Conservation (phyloP, 2,329 filamentous ascomycete genomes). For the Ophiosphaerella herpotricha region DNA sequence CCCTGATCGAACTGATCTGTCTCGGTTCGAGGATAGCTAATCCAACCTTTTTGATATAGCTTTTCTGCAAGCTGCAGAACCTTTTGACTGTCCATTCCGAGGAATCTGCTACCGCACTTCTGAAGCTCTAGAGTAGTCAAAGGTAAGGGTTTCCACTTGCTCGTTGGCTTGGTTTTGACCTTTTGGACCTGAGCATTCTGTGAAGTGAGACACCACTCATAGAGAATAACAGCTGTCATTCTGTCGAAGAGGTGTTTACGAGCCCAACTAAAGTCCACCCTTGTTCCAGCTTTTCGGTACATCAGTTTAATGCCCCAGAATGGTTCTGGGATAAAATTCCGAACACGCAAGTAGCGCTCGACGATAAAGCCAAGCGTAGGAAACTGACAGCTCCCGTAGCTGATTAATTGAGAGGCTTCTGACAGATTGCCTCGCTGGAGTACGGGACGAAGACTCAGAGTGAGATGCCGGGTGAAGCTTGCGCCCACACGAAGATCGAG, state of each 20-base stretch:
- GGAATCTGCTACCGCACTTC: slow-evolving; percentile 87
- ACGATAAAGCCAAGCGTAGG: slow-evolving; percentile 96
- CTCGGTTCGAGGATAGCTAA: slow-evolving; percentile 96
- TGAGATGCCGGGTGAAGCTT: slow-evolving; percentile 88
- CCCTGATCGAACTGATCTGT: slow-evolving; percentile 92
- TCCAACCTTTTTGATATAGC: slow-evolving; percentile 92
- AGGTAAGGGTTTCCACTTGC: slow-evolving; percentile 91
- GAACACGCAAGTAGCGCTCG: slow-evolving; percentile 90
- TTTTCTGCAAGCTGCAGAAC: slow-evolving; percentile 86
- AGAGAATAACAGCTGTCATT: slow-evolving; percentile 77
- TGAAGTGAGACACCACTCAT: slow-evolving; percentile 80
- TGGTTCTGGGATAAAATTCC: slow-evolving; percentile 87
- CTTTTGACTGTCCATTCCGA: slow-evolving; percentile 85
- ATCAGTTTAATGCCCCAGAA: slow-evolving; percentile 93
- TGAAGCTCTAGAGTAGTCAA: slow-evolving; percentile 95
- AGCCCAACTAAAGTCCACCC: slow-evolving; percentile 83
- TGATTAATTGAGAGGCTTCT: slow-evolving; percentile 62
- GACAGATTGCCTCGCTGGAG: slow-evolving; percentile 67
- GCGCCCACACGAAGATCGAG: slow-evolving; percentile 89
- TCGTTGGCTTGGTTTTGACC: slow-evolving; percentile 87
- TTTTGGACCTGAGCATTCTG: slow-evolving; percentile 80
- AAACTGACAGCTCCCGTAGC: slow-evolving; percentile 96
- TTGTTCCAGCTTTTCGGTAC: slow-evolving; percentile 75
- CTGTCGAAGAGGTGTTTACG: slow-evolving; percentile 86
- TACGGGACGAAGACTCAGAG: slow-evolving; percentile 73